Percentiles rank a stretch among this genome's conserved stretches.
Evolutionary conservation across 2,329 filamentous ascomycete genomes (phyloP).

Genomic region (Arachnopeziza araneosa): DNA sequence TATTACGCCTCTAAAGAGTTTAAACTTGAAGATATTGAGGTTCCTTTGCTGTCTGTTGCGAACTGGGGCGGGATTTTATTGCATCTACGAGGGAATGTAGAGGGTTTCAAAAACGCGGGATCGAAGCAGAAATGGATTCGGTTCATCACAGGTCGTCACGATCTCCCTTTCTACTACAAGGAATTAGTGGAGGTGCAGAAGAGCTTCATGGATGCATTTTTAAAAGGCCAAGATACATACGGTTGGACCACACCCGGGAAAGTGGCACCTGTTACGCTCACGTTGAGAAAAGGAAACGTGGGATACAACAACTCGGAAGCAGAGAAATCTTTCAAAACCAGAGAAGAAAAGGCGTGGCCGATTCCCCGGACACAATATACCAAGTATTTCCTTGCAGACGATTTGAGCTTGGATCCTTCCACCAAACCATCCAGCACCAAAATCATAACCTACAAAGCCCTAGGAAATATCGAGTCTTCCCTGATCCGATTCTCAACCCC

Average conservation of each 20-base stretch:
- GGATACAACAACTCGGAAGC: conserved; percentile 16
- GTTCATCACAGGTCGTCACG: conserved; percentile 64
- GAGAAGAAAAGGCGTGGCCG: conserved; percentile 60
- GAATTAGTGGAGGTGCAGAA: conserved; percentile 63
- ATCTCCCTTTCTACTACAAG: conserved; percentile 66
- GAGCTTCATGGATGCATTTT: conserved; percentile 64
- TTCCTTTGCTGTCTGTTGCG: conserved; percentile 60
- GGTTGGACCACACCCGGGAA: conserved; percentile 57
- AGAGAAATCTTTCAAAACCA: conserved; percentile 38
- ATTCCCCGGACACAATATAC: conserved; percentile 60
- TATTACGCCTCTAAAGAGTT: conserved; percentile 40
- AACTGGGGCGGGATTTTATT: conserved; percentile 69
- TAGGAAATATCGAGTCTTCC: conserved; percentile 50
- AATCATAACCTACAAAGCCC: conserved; percentile 30
- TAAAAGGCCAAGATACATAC: conserved; percentile 58
- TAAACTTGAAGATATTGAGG: conserved; percentile 57
- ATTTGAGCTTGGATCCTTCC: background rate
- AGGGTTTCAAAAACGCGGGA: conserved; percentile 58
- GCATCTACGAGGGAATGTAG: conserved; percentile 63
- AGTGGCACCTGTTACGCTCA: conserved; percentile 53
- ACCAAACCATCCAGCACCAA: background rate
- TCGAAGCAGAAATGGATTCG: conserved; percentile 64
- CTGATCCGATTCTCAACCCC: conserved; percentile 51
- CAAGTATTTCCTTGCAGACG: conserved; percentile 46
- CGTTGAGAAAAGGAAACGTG: conserved; percentile 56